Conservation (phyloP, 768 basidiomycete genomes). For the Scleroderma bovista region DNA sequence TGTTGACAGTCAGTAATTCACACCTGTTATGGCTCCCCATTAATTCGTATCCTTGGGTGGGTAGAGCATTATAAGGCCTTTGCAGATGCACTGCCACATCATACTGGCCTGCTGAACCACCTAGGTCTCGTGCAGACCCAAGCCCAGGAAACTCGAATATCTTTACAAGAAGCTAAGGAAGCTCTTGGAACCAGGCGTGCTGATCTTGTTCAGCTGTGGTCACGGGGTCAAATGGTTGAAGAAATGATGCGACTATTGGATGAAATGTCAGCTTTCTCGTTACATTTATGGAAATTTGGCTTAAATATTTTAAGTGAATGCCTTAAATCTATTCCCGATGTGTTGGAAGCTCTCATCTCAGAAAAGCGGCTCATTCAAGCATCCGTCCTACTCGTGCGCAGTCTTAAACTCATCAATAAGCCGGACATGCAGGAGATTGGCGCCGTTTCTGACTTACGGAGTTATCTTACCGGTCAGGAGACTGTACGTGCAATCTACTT, state of each 20-base stretch:
- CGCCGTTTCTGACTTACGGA: conserved; percentile 83
- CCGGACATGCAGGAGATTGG: conserved; percentile 93
- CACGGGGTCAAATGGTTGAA: conserved; percentile 83
- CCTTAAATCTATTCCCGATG: conserved; percentile 86
- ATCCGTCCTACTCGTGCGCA: conserved; percentile 77
- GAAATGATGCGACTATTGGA: conserved; percentile 95
- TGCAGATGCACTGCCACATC: conserved; percentile 89
- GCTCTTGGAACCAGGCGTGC: conserved; percentile 74
- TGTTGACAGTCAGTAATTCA: conserved; percentile 64
- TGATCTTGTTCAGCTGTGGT: conserved; percentile 87
- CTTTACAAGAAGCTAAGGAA: conserved; percentile 76
- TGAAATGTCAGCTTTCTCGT: conserved; percentile 65
- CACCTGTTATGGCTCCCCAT: conserved; percentile 1
- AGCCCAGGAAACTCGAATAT: conserved; percentile 60
- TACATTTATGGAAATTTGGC: conserved; percentile 6
- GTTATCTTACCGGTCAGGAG: conserved; percentile 84
- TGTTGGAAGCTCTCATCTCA: conserved; percentile 88
- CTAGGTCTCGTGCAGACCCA: conserved; percentile 71
- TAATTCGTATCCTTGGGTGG: conserved; percentile 2
- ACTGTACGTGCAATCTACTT: conserved; percentile 44
- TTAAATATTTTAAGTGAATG: conserved; percentile 57
- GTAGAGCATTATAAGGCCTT: conserved; percentile 93
- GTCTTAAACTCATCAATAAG: conserved; percentile 86
- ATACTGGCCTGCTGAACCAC: conserved; percentile 70
- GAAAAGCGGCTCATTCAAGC: conserved; percentile 93